A percentile compares a stretch with the other conserved stretches of the same genome.
phyloP scores from a whole-genome alignment of 371 early-diverging fungal genomes.

The Actinomucor elegans region DNA sequence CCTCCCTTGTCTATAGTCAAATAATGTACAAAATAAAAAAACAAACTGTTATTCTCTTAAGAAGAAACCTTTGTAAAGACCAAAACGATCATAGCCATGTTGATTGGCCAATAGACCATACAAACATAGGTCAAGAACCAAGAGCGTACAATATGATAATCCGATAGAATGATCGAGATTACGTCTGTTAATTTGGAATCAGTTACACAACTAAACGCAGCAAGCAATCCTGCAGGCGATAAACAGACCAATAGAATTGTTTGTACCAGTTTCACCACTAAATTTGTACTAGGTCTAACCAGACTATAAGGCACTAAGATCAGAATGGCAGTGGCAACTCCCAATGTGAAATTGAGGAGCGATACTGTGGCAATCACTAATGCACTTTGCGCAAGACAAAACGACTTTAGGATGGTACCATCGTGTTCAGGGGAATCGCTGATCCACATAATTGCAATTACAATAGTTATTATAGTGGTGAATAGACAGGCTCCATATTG shows the following conservation, averaged over 20 bases:
- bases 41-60: neutral
- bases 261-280: conserved; percentile 33
- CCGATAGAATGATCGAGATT: conserved; percentile 41
- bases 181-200: conserved; percentile 24
- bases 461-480: conserved; percentile 12
- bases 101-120: conserved; percentile 68
- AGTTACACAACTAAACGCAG: conserved; percentile 22
- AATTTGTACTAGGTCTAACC: conserved; percentile 42
- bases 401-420: conserved; percentile 66
- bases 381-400: conserved; percentile 69
- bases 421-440: conserved; percentile 19
- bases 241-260: conserved; percentile 31
- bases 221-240: conserved; percentile 53
- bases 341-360: conserved; percentile 82
- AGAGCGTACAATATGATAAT: conserved; percentile 60
- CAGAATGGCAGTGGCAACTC: conserved; percentile 69
- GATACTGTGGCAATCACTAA: conserved; percentile 74
- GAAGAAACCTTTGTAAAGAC: conserved; percentile 26
- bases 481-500: conserved; percentile 23
- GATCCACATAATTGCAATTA: conserved; percentile 19
- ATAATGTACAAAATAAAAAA: neutral
- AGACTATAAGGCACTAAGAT: conserved; percentile 67
- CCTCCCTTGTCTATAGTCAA: neutral
- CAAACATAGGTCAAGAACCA: conserved; percentile 65
- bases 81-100: conserved; percentile 55